A percentile compares a stretch with the other conserved stretches of the same genome.
Evolutionary conservation across 1,284 basidiomycete species (phyloP).

Genomic region (Austroboletus niveus): DNA sequence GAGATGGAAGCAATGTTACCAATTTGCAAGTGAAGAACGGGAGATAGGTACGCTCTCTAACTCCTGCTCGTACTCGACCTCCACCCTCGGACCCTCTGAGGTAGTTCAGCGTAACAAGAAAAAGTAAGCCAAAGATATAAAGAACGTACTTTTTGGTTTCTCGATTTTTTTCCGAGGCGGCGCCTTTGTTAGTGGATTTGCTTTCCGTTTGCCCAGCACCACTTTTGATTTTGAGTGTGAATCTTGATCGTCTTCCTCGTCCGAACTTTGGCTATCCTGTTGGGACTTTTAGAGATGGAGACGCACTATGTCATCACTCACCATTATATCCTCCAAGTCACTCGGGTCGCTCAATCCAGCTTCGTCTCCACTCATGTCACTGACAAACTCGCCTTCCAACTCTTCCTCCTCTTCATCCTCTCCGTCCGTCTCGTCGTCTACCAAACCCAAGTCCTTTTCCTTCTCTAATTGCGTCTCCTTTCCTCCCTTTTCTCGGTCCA

Average conservation of each 20-base stretch:
- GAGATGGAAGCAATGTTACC: slow-evolving; percentile 40
- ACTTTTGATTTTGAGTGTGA: slow-evolving; percentile 41
- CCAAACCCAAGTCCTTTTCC: slow-evolving; percentile 46
- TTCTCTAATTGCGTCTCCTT: slow-evolving; percentile 47
- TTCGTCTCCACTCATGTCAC: slow-evolving; percentile 73
- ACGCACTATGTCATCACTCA: slow-evolving; percentile 31
- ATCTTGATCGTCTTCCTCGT: slow-evolving; percentile 37
- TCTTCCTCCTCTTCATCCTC: slow-evolving; percentile 49
- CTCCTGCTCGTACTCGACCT: slow-evolving; percentile 95
- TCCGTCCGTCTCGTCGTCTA: slow-evolving; percentile 52
- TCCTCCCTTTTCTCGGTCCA: slow-evolving; percentile 73
- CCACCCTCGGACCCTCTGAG: slow-evolving; percentile 75
- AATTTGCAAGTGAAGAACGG: slow-evolving; percentile 55
- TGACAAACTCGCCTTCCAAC: slow-evolving; percentile 78
- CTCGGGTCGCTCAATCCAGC: slow-evolving; percentile 67
- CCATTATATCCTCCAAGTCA: slow-evolving; percentile 70
- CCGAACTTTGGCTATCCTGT: slow-evolving; percentile 35
- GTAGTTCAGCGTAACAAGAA: slow-evolving; percentile 13
- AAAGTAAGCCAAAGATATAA: slow-evolving; percentile 6
- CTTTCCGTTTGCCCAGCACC: slow-evolving; percentile 70
- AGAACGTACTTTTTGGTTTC: slow-evolving; percentile 56
- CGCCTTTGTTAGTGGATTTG: slow-evolving; percentile 35
- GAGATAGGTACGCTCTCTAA: slow-evolving; percentile 69
- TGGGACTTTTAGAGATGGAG: slow-evolving; percentile 4
- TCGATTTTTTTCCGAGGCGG: slow-evolving; percentile 50